Conservation (phyloP, 2,329 filamentous ascomycete species). For the Thelonectria rubi region DNA sequence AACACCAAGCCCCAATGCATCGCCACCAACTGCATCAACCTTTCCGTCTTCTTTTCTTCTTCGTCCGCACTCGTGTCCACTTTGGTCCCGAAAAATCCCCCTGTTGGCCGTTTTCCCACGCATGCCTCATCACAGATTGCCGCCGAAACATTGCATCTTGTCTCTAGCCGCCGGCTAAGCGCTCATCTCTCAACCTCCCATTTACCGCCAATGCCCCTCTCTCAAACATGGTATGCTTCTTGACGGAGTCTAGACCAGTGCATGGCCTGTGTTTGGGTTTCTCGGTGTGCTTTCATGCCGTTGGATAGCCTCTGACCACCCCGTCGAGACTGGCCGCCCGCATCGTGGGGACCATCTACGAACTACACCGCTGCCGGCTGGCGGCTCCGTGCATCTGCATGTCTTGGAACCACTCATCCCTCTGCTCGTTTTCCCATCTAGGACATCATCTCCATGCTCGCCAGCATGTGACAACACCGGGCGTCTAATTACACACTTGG, state of each 20-base stretch:
- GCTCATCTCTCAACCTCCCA: conserved; percentile 28
- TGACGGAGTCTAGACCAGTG: too few relatives aligned
- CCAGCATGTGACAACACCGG: conserved; percentile 24
- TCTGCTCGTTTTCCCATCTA: conserved; percentile 7
- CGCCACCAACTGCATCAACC: too few relatives aligned
- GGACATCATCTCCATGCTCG: not conserved
- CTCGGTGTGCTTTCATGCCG: too few relatives aligned
- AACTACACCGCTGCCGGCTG: conserved; percentile 3
- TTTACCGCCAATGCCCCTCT: conserved; percentile 23
- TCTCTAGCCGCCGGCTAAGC: conserved; percentile 41
- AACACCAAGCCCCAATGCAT: conserved; percentile 31
- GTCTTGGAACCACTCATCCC: not conserved
- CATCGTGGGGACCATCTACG: conserved; percentile 9
- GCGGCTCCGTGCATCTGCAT: not conserved
- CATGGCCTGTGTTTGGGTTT: too few relatives aligned
- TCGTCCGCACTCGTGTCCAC: not conserved
- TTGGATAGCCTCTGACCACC: too few relatives aligned
- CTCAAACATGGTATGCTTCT: conserved; percentile 26
- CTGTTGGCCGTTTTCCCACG: not conserved
- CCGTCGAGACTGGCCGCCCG: not conserved
- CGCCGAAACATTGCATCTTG: conserved; percentile 26
- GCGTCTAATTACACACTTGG: conserved; percentile 33
- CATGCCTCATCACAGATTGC: conserved; percentile 22
- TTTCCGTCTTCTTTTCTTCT: too few relatives aligned
- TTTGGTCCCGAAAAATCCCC: conserved; percentile 30